Conservation (phyloP, 805 yeast species). For the Tetrapisispora arboricola region DNA sequence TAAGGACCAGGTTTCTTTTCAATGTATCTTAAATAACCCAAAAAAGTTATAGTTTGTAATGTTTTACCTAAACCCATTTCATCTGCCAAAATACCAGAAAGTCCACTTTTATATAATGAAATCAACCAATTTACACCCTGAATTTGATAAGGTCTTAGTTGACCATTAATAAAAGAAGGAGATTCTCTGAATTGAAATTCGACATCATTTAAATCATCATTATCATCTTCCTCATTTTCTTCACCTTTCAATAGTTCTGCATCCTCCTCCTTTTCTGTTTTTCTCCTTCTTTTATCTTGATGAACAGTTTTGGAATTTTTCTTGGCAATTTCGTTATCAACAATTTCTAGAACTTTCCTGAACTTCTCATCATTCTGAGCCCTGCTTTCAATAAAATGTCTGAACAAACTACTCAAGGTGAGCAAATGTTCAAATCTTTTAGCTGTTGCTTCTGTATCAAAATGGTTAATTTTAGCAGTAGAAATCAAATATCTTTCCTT, state of each 20-base stretch:
- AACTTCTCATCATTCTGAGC: slow-evolving; percentile 53
- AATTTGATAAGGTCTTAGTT: slow-evolving; percentile 61
- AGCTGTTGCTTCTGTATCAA: slow-evolving; percentile 50
- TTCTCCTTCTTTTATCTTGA: slow-evolving; percentile 44
- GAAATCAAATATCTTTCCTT: slow-evolving; percentile 21
- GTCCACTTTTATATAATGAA: slow-evolving; percentile 52
- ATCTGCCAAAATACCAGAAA: slow-evolving; percentile 72
- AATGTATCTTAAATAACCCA: slow-evolving; percentile 60
- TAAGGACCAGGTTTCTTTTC: slow-evolving; percentile 60
- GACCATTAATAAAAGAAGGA: slow-evolving; percentile 63
- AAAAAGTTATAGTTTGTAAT: slow-evolving; percentile 64
- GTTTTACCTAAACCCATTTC: slow-evolving; percentile 85
- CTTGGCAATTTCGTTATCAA: slow-evolving; percentile 16
- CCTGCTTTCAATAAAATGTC: slow-evolving; percentile 56
- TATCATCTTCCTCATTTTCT: slow-evolving; percentile 15
- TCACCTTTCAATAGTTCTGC: slow-evolving; percentile 52
- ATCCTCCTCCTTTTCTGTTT: slow-evolving; percentile 71
- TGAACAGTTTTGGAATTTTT: slow-evolving; percentile 10
- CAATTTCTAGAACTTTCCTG: slow-evolving; percentile 38
- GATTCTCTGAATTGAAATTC: slow-evolving; percentile 60
- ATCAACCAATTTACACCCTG: slow-evolving; percentile 78
- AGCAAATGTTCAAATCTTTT: slow-evolving; percentile 57
- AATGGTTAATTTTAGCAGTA: slow-evolving; percentile 21
- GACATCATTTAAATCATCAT: slow-evolving; percentile 12
- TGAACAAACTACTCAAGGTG: slow-evolving; percentile 55